Base-by-base conservation (phyloP, 768 basidiomycete genomes). In the Hypsizygus marmoreus region DNA sequence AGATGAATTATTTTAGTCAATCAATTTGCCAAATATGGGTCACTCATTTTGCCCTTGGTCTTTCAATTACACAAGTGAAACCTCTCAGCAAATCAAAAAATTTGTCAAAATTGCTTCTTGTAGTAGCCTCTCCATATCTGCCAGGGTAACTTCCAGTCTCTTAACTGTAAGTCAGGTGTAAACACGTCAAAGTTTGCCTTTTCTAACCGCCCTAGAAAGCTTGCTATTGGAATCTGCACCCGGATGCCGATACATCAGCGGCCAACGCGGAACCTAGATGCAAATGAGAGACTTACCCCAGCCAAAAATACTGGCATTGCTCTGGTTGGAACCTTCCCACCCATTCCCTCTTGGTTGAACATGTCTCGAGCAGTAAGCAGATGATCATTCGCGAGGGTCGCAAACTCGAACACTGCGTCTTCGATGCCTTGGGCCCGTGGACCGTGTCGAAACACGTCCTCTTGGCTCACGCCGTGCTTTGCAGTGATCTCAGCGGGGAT, bases 401-500 rank as follows among this genome's bases (percentile, higher is more conserved):
- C 91, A 64, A 92, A 83, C 57, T 91, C 88, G 58, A 80, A 94
- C 22, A 89, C 86, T 0, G 91, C 90, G 48, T 90, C 84, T 38
- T 81, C 81, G 12, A 93, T 70, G 2, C 81, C 86, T 36, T 75
- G 64, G 33, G 82, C 82, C 8, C 68, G 54, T 11, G 69, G 66
- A 4, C 82, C 82, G 24, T 69, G 67, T 33, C 81, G 74, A 58
- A 91, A 83, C 12, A 93, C 81, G 12, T 88, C 84, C 60, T 94
- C 89, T 62, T 91, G 89, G 50, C 72, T 79, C 14, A 92, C 85
- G 14, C 81, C 79, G 53, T 91, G 86, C 50, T 76, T 84, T 31
- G 87, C 84, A 11, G 88, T 89, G 44, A 92, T 78, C 57, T 91
- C 90, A 19, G 86, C 83, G 9, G 91, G 91, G 26, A 94, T 83